phyloP scores from a whole-genome alignment of 2,329 filamentous ascomycete genomes.

The Penicillium sp. region DNA sequence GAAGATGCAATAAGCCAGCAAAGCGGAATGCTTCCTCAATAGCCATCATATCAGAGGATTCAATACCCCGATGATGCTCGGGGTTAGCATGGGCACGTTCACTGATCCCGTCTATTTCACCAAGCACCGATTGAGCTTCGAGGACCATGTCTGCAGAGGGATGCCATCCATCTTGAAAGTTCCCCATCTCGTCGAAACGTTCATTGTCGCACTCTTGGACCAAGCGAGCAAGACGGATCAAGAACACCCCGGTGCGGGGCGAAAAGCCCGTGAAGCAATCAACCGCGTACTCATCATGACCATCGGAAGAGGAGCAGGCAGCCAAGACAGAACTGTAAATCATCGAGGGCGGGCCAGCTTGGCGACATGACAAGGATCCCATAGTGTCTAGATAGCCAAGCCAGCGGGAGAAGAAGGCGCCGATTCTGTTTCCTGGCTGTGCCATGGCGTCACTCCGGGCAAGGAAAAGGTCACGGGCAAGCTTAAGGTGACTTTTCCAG shows the following conservation, averaged over 20 bases:
- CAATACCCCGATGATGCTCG: constrained; percentile 42
- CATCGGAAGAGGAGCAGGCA: constrained; percentile 54
- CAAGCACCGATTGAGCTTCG: constrained; percentile 61
- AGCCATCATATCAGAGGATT: constrained; percentile 56
- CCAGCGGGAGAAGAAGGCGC: constrained; percentile 77
- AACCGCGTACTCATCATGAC: constrained; percentile 67
- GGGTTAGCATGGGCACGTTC: constrained; percentile 40
- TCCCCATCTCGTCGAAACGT: constrained; percentile 59
- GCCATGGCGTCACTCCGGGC: constrained; percentile 62
- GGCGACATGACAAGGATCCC: constrained; percentile 67
- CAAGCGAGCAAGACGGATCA: constrained; percentile 72
- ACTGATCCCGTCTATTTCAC: constrained; percentile 61
- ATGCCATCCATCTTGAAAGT: constrained; percentile 57
- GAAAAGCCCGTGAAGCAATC: constrained; percentile 83
- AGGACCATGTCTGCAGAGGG: constrained; percentile 57
- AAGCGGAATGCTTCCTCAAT: constrained; percentile 79
- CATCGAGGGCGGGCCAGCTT: constrained; percentile 54
- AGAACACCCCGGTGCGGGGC: constrained; percentile 67
- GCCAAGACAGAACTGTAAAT: constrained; percentile 48
- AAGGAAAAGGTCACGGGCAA: constrained; percentile 74
- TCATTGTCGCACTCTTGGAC: constrained; percentile 67
- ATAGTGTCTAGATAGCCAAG: constrained; percentile 81
- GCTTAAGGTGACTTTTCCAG: constrained; percentile 77
- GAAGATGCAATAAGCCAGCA: constrained; percentile 74
- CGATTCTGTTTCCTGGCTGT: constrained; percentile 58